Conservation (phyloP, 1,139 yeast species). For the Debaryomyces sp. region DNA sequence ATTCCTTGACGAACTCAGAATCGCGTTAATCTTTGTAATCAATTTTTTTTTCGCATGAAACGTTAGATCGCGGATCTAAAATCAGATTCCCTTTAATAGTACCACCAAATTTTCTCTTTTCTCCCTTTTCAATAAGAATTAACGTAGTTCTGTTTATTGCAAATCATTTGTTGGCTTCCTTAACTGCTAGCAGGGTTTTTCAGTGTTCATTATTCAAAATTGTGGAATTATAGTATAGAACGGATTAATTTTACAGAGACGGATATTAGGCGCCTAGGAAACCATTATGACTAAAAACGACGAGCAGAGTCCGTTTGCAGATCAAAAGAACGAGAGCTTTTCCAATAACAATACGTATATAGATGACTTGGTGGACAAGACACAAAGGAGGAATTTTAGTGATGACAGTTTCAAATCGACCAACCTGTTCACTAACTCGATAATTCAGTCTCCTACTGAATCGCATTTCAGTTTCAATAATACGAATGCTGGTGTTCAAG, state of each 20-base stretch:
- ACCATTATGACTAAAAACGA: slow-evolving; percentile 4
- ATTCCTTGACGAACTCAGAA: slow-evolving; percentile 2
- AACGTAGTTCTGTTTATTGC: background rate
- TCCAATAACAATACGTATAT: slow-evolving; percentile 9
- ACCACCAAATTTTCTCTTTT: background rate
- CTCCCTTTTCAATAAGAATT: slow-evolving; percentile 1
- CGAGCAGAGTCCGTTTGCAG: slow-evolving; percentile 19
- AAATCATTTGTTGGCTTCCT: background rate
- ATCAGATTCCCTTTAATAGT: background rate
- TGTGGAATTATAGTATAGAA: background rate
- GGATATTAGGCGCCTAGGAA: background rate
- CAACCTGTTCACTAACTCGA: slow-evolving; percentile 13
- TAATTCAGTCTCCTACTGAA: slow-evolving; percentile 5
- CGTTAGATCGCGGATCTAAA: slow-evolving; percentile 6
- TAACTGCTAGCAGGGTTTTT: background rate
- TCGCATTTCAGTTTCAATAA: slow-evolving; percentile 11
- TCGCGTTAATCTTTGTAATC: slow-evolving; percentile 7
- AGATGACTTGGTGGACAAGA: background rate
- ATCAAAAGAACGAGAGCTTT: slow-evolving; percentile 14
- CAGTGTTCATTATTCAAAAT: background rate
- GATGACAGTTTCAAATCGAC: slow-evolving; percentile 22
- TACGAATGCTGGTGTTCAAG: slow-evolving; percentile 15
- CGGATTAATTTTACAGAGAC: background rate
- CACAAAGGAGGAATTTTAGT: slow-evolving; percentile 17
- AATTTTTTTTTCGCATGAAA: slow-evolving; percentile 6